Evolutionary conservation across 208 protist species (phyloP), one percentile per base, ranked within the genome.

Genomic region (Jaenimonas drosophilae): DNA sequence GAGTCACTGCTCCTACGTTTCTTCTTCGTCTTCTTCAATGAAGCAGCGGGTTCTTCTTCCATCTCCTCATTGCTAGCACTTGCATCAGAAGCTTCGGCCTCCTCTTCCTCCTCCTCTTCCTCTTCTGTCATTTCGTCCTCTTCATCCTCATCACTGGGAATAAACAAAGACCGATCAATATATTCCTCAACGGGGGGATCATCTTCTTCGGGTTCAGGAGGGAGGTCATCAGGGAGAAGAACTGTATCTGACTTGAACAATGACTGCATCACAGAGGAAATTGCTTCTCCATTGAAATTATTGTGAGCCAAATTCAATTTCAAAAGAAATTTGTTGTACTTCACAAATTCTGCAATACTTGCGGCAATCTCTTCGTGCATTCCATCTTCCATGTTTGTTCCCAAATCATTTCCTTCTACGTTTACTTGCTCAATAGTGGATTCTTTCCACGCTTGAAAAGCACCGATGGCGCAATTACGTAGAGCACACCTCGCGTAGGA

Each of bases 261-360:
- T n/a, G 82, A 73, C 3, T 54, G 51, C 20, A 80, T 41, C 4
- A 88, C 29, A 12, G 42, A 24, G 14, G 47, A 30, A 6, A 75
- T 56, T 3, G 49, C 39, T 1, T 41, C 44, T 3, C 60, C 45
- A 9, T 41, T 34, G 5, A 91, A 54, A 32, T 79, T 76, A 50
- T 83, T 81, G 44, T 77, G 41, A 3, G 61, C 59, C 11, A 91
- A 41, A 37, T 85, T 70, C 1, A 91, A 44, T 2, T 65, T 58
- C 1, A 63, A 49, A 12, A 91, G 49, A 59, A 88, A 91, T 50
- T 91, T 91, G 60, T 78, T 88, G 37, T 66, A 24, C 49, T 75
- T 74, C n/a, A 88, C 27, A 36, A 70, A 63, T 6, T 77, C 61
- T 0, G 61, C 49, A 31, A 91, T 46, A 1, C 64, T 37, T 6